Evolutionary conservation across 306 rosid genomes (phyloP).

Genomic region (Trifolium repens): DNA sequence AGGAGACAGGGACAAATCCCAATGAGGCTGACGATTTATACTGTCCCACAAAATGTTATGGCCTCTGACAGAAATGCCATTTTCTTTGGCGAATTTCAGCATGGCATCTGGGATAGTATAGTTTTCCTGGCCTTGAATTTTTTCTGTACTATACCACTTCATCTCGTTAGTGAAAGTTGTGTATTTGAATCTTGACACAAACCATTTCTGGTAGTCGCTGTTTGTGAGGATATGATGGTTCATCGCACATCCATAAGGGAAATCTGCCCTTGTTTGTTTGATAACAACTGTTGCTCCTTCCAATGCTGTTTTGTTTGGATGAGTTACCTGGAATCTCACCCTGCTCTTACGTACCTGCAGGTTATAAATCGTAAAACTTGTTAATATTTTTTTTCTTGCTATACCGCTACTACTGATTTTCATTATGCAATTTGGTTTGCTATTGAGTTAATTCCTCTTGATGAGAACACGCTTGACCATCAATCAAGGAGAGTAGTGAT

Average conservation of each 20-base stretch:
- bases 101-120: conserved; percentile 70
- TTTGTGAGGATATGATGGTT: conserved; percentile 60
- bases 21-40: conserved; percentile 47
- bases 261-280: conserved; percentile 50
- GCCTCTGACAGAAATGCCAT: conserved; percentile 65
- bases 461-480: not conserved
- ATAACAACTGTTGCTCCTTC: conserved; percentile 50
- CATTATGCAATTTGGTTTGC: not conserved
- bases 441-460: not conserved
- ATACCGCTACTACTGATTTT: not conserved
- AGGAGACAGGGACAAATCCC: conserved; percentile 66
- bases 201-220: conserved; percentile 65
- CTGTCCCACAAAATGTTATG: conserved; percentile 78
- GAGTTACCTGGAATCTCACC: conserved; percentile 57
- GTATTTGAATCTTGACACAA: conserved; percentile 59
- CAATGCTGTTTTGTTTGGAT: conserved; percentile 47
- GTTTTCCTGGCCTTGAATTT: conserved; percentile 60
- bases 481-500: not conserved
- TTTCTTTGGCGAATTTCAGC: conserved; percentile 54
- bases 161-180: conserved; percentile 79
- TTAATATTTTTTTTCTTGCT: not conserved
- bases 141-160: conserved; percentile 85
- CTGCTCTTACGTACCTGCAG: conserved; percentile 63
- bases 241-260: conserved; percentile 73
- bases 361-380: conserved; percentile 6